Evolutionary conservation across 257 asterid genomes (phyloP).

Genomic region (Lantana camara): DNA sequence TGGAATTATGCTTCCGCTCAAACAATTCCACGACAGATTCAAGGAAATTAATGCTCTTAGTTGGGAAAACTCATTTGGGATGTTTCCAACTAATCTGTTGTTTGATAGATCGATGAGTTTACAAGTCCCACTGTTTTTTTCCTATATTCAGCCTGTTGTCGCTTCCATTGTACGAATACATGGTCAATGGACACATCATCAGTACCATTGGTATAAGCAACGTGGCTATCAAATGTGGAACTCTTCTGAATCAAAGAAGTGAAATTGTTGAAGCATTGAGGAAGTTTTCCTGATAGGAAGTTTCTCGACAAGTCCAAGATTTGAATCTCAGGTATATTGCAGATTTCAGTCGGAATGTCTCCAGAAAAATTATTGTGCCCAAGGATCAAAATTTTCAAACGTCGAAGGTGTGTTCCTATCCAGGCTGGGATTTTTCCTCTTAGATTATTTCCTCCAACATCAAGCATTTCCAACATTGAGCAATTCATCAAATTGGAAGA

Average conservation of each 20-base stretch:
- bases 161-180: no score
- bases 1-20: no score
- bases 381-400: neutral
- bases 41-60: no score
- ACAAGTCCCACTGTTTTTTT: neutral
- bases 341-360: slow-evolving; percentile 19
- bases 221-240: no score
- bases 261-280: slow-evolving; percentile 34
- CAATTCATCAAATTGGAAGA: no score
- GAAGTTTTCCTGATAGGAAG: slow-evolving; percentile 8
- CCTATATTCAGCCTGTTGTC: slow-evolving; percentile 4
- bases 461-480: no score
- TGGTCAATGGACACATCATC: no score
- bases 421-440: slow-evolving; percentile 25
- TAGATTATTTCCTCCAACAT: slow-evolving; percentile 15
- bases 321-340: slow-evolving; percentile 18
- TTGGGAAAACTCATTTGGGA: no score
- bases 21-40: no score
- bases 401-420: neutral
- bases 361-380: slow-evolving; percentile 34
- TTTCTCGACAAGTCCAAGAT: slow-evolving; percentile 37
- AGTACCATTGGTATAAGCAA: neutral
- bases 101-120: slow-evolving; percentile 35
- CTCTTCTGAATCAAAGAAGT: slow-evolving; percentile 2
- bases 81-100: no score